Evolutionary conservation across 2,329 filamentous ascomycete genomes (phyloP).

Genomic region (Endothia cerciana): DNA sequence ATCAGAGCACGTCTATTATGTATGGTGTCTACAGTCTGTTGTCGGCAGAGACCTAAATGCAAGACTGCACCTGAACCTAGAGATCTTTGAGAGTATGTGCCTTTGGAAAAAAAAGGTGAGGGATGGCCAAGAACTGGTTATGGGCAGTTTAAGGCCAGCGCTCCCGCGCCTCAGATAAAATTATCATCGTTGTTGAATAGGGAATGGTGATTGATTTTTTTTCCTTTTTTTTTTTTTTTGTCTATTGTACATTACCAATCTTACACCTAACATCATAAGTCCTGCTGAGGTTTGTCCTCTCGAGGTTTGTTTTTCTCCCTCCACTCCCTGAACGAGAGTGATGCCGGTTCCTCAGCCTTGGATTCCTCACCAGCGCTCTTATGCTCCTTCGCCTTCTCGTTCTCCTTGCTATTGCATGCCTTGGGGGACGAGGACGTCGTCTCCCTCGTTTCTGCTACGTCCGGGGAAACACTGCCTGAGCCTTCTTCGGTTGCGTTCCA

Average conservation of each 20-base stretch:
- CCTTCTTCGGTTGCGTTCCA: background rate
- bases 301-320: slow-evolving; percentile 15
- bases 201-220: too few relatives aligned
- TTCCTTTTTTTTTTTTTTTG: background rate
- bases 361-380: background rate
- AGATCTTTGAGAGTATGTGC: background rate
- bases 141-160: background rate
- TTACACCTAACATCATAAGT: background rate
- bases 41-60: background rate
- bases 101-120: too few relatives aligned
- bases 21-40: background rate
- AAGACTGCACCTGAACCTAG: background rate
- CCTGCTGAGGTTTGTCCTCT: background rate
- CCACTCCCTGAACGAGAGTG: slow-evolving; percentile 26
- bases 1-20: background rate
- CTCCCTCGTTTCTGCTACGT: background rate
- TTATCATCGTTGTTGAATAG: background rate
- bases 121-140: background rate
- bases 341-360: background rate
- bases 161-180: background rate
- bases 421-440: background rate
- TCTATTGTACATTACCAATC: slow-evolving; percentile 9
- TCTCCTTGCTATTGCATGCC: background rate
- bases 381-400: background rate
- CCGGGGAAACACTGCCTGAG: background rate